These are phyloP conservation scores for Talaromyces proteolyticus DNA, from an alignment of 495 filamentous ascomycete genomes.

Conservation along the genomic window DNA sequence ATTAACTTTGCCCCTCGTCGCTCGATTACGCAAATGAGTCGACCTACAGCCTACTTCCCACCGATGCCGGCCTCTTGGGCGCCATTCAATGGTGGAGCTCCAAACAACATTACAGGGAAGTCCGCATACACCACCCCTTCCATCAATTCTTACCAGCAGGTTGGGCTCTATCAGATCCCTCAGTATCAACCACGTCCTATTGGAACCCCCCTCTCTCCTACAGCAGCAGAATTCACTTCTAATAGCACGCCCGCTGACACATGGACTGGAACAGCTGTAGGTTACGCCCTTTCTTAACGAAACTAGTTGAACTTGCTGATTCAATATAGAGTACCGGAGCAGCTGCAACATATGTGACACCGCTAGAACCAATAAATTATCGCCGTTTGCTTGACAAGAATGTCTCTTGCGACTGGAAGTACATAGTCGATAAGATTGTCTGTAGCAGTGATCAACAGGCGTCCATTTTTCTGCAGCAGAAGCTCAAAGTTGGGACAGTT, in stretches of 20 bases:
- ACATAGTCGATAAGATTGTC: conserved; percentile 98
- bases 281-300: conserved; percentile 6
- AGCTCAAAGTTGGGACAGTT: conserved; percentile 91
- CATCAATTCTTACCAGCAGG: conserved; percentile 32
- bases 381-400: conserved; percentile 92
- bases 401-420: conserved; percentile 97
- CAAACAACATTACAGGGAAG: conserved; percentile 12
- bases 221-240: conserved; percentile 72
- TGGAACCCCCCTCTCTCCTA: conserved; percentile 77
- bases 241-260: conserved; percentile 30
- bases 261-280: conserved; percentile 46
- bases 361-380: conserved; percentile 94
- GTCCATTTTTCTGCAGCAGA: conserved; percentile 97
- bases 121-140: conserved; percentile 30
- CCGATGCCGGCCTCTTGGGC: conserved; percentile 25
- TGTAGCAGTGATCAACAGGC: conserved; percentile 99
- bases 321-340: conserved; percentile 40
- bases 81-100: conserved; percentile 24
- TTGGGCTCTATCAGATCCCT: conserved; percentile 45
- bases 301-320: conserved; percentile 5
- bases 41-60: conserved; percentile 30
- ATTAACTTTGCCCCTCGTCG: conserved; percentile 30
- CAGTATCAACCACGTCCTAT: conserved; percentile 66
- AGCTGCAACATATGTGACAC: conserved; percentile 71
- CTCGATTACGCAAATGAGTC: conserved; percentile 29